phyloP scores from a whole-genome alignment of 179 eudicot genomes.

The Silene coronaria region DNA sequence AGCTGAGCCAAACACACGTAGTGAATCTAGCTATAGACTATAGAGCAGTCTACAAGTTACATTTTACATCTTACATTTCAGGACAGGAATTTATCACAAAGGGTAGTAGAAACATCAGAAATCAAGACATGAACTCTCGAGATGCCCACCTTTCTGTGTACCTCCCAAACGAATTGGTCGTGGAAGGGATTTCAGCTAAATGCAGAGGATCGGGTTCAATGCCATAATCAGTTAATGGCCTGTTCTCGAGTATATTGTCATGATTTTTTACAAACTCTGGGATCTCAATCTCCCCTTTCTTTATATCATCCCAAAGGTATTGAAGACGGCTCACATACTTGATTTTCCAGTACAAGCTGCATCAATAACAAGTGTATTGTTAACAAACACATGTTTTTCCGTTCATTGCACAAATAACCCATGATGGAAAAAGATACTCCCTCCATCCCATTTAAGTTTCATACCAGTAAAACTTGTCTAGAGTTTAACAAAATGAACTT shows the following conservation, averaged over 20 bases:
- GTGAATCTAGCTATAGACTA: neutral
- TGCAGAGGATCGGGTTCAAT: constrained; percentile 85
- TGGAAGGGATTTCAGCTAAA: constrained; percentile 56
- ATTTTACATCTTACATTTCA: constrained; percentile 6
- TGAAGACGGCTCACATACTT: constrained; percentile 88
- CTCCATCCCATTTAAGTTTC: no score
- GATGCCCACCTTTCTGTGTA: constrained; percentile 61
- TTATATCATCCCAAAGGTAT: constrained; percentile 87
- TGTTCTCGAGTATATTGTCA: constrained; percentile 72
- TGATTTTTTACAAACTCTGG: constrained; percentile 76
- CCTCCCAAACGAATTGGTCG: constrained; percentile 46
- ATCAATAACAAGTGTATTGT: neutral
- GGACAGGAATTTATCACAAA: neutral
- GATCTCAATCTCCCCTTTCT: constrained; percentile 71
- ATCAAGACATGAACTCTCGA: constrained; percentile 46
- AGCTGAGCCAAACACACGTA: neutral
- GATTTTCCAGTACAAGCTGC: constrained; percentile 87
- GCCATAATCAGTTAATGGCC: constrained; percentile 94
- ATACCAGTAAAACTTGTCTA: no score
- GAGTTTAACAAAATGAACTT: neutral
- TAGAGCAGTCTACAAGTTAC: constrained; percentile 5
- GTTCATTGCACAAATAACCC: neutral
- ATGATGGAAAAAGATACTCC: neutral
- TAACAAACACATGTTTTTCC: neutral
- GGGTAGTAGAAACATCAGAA: neutral